Percentiles rank a stretch among this genome's conserved stretches.
These are phyloP conservation scores for Trametes cingulata DNA, from an alignment of 768 basidiomycete species.

Conservation along the genomic window DNA sequence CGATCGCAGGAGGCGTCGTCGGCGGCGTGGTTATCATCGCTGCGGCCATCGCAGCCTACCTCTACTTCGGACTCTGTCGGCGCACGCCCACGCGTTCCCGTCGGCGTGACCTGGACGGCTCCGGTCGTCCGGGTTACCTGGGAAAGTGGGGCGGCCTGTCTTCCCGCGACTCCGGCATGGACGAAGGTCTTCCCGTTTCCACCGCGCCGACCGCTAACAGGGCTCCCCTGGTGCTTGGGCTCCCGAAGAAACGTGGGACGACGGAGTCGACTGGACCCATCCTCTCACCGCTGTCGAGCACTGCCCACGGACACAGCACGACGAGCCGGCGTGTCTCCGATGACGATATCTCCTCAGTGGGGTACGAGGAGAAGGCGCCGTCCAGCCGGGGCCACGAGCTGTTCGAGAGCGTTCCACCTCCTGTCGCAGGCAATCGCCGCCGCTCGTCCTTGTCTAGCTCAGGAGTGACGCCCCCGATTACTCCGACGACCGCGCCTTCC, in stretches of 20 bases:
- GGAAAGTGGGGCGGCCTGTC: constrained; percentile 26
- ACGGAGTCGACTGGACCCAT: constrained; percentile 17
- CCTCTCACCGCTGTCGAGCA: constrained; percentile 12
- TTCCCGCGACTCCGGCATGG: constrained; percentile 24
- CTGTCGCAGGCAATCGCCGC: constrained; percentile 3
- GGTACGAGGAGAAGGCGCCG: constrained; percentile 15
- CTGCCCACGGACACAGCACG: constrained; percentile 10
- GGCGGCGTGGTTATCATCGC: constrained; percentile 46
- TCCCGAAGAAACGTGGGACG: constrained; percentile 6
- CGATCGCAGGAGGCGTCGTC: constrained; percentile 54
- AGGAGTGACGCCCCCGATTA: not conserved
- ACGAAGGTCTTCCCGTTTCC: constrained; percentile 10
- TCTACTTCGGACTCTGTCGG: constrained; percentile 27
- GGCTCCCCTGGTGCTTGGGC: constrained; percentile 7
- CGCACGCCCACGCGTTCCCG: constrained; percentile 21
- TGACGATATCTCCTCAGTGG: constrained; percentile 14
- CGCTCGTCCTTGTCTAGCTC: constrained; percentile 7
- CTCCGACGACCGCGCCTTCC: constrained; percentile 9
- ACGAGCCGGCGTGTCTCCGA: constrained; percentile 15
- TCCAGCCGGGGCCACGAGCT: constrained; percentile 9
- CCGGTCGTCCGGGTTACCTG: not conserved
- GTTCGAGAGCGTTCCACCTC: constrained; percentile 20
- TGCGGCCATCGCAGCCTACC: constrained; percentile 35
- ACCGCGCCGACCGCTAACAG: constrained; percentile 7
- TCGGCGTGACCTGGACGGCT: constrained; percentile 10